A percentile compares a stretch with the other conserved stretches of the same genome.
phyloP scores from a whole-genome alignment of 371 early-diverging fungal species.

The Mucor lusitanicus region DNA sequence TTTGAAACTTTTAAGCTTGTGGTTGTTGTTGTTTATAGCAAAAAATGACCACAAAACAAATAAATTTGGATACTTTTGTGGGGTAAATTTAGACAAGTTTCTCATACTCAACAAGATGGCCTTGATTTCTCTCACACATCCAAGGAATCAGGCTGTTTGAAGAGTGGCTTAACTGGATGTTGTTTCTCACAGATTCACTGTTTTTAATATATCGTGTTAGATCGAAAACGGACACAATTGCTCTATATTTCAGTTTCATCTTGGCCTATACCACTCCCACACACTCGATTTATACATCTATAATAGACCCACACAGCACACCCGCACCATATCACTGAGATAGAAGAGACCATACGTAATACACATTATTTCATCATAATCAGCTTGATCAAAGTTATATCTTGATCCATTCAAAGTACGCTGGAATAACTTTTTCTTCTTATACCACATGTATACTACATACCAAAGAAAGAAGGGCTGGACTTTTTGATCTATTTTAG shows the following conservation, averaged over 20 bases:
- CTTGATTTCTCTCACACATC: background rate
- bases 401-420: background rate
- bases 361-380: background rate
- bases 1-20: slow-evolving; percentile 11
- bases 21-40: background rate
- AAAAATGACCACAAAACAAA: slow-evolving; percentile 7
- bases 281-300: background rate
- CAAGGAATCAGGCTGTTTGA: background rate
- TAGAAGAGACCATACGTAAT: background rate
- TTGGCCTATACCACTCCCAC: background rate
- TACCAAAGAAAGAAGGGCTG: background rate
- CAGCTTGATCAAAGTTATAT: background rate
- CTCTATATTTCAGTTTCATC: background rate
- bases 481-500: background rate
- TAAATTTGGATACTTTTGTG: slow-evolving; percentile 13
- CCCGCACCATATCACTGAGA: background rate
- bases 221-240: background rate
- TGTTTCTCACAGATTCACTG: background rate
- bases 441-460: background rate
- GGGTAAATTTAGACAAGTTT: slow-evolving; percentile 2
- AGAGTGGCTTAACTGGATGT: background rate
- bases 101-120: slow-evolving; percentile 3
- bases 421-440: background rate
- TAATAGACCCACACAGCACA: background rate
- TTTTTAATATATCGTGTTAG: background rate